Conservation (phyloP, 2,329 filamentous ascomycete genomes). For the Septoria linicola region DNA sequence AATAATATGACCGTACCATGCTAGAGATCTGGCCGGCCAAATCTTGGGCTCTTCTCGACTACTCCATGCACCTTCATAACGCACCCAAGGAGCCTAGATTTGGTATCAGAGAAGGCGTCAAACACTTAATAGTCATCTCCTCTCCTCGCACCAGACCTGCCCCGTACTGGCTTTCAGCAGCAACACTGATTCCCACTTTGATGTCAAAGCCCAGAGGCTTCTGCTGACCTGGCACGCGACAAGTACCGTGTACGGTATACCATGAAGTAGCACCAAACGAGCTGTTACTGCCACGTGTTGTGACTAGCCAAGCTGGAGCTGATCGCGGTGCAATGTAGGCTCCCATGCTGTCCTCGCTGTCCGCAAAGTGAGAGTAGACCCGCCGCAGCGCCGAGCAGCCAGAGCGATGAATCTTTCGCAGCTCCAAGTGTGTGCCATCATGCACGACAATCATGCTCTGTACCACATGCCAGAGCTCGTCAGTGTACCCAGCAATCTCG, state of each 20-base stretch:
- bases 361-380: neutral
- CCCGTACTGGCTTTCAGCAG: neutral
- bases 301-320: neutral
- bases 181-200: conserved; percentile 1
- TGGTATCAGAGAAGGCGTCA: neutral
- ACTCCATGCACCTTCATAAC: no score
- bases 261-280: conserved; percentile 1
- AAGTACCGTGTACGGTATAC: neutral
- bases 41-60: no score
- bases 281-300: neutral
- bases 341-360: conserved; percentile 2
- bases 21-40: no score
- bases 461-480: neutral
- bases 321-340: neutral
- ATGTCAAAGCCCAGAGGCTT: neutral
- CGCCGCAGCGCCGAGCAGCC: neutral
- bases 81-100: neutral
- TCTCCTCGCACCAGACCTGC: neutral
- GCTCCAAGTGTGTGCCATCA: neutral
- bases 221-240: neutral
- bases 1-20: no score
- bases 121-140: neutral
- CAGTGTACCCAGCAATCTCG: neutral
- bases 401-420: neutral
- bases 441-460: neutral